Evolutionary conservation across 139 green algal species (phyloP), one percentile per base, ranked within the genome.

Genomic region (Coelastrella sp.): DNA sequence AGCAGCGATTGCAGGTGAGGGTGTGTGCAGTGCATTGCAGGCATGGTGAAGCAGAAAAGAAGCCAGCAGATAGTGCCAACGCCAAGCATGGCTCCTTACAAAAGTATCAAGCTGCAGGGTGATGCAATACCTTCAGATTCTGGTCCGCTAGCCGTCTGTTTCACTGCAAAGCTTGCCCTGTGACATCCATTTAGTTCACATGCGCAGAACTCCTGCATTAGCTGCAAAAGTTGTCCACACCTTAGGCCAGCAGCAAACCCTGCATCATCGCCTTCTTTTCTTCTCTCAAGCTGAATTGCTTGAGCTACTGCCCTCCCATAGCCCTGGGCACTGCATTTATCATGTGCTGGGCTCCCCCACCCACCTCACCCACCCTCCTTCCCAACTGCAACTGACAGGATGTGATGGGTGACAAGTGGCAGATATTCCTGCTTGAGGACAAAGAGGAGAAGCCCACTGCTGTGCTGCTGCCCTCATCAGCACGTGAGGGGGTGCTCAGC

Each of bases 371-470:
- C 1, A 5, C 35, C 35, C 35, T 49, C 35, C 1, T 3, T 49
- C 1, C 35, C 35, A 49, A 49, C 35, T 49, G 35, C 35, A 49
- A 49, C 35, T 49, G 35, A 49, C 35, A 94, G 92, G 90, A 66
- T 61, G 65, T 96, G 81, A 91, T 98, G 66, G 93, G 93, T 17
- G 93, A 92, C 20, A 79, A 92, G 8, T 98, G 96, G 85, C 78
- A 92, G 74, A 87, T 98, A 7, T 98, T 96, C 90, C 93, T 98
- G 63, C 81, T 98, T 24, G 79, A 96, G 74, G 93, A 98, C 84
- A 92, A 94, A 84, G 92, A 97, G 25, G 95, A 97, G 86, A 95
- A 95, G 91, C 94, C 96, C 78, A 95, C 95, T 24, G 92, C 91
- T 8, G 92, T 96, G 49, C 92, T 98, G 61, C 81, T 97, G 87